phyloP scores from a whole-genome alignment of 225 moss, liverwort and hornwort species.

The Takakia lepidozioides region DNA sequence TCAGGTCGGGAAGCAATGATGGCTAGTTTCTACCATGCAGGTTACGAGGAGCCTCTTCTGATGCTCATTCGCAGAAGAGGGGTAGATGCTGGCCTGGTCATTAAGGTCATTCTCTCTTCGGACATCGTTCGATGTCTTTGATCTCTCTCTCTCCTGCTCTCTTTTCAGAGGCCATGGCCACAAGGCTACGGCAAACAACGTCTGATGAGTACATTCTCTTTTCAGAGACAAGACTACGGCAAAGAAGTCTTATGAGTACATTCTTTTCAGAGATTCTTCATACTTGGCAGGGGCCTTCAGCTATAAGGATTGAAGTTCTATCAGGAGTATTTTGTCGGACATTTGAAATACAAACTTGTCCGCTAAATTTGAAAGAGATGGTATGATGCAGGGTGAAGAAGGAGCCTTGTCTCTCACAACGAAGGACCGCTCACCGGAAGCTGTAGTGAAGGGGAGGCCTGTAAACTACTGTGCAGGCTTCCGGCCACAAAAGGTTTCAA shows the following conservation, averaged over 20 bases:
- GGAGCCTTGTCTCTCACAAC: conserved; percentile 78
- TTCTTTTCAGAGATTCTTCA: neutral
- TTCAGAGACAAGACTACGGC: too few species aligned
- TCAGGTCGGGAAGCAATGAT: conserved; percentile 77
- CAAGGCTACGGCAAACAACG: too few species aligned
- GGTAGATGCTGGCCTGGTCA: conserved; percentile 68
- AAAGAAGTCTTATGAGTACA: neutral
- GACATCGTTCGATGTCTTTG: too few species aligned
- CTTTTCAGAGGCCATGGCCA: too few species aligned
- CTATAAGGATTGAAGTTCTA: too few species aligned
- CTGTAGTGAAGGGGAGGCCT: conserved; percentile 62
- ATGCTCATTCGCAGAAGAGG: conserved; percentile 81
- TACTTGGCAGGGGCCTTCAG: too few species aligned
- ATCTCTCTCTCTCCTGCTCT: too few species aligned
- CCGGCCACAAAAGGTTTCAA: conserved; percentile 37
- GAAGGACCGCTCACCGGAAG: conserved; percentile 45
- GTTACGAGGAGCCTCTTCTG: conserved; percentile 81
- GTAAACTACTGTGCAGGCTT: conserved; percentile 70
- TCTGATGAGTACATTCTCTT: too few species aligned
- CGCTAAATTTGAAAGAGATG: too few species aligned
- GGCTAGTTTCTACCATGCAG: conserved; percentile 81
- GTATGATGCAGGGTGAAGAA: conserved; percentile 70
- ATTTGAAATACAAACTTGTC: too few species aligned
- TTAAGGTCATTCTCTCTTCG: too few species aligned
- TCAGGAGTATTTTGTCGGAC: neutral